Evolutionary conservation across 139 green algal genomes (phyloP), one percentile per base, ranked within the genome.

Genomic region (Coelastrella sp.): DNA sequence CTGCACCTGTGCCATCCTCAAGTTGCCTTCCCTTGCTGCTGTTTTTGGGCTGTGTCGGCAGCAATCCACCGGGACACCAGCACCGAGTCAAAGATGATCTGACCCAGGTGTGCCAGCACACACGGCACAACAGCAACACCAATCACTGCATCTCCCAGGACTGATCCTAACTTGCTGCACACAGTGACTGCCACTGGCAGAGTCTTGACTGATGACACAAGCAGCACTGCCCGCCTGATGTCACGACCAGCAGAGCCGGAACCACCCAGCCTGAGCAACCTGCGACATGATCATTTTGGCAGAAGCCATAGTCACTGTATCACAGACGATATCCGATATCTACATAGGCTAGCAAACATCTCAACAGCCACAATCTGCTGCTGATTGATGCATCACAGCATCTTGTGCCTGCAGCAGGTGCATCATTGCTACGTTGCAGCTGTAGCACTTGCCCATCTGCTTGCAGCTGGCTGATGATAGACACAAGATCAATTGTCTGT

Each of bases 151-250:
- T 87, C 76, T n/a, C 85, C 85, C 35, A 91, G 66, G 19, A 87
- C 58, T 35, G 76, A 57, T 0, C 49, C 68, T 27, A 93, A 78
- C 90, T 91, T 89, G 63, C 60, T 84, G 20, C 92, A 22, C 66
- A 96, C 93, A 25, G 94, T 93, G 63, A 96, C 89, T 17, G 94
- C 93, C 63, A 95, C 93, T 3, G 93, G 92, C 56, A 96, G 89
- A 7, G 94, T 96, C 90, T 96, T 96, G 73, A 95, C 92, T 60
- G 84, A 93, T 10, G 89, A 87, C 74, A 94, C 90, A 49, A 96
- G 19, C 25, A 95, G 59, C 35, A 95, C 88, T 4, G 94, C 91
- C 6, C 92, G 92, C 63, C 92, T 89, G 17, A 92, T 86, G 57
- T 81, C 74, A 27, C 87, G 87, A 4, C 80, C 75, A 78, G 85